Evolutionary conservation across 1,284 basidiomycete species (phyloP), one percentile per base, ranked within the genome.

Genomic region (Erythrobasidium hasegawianum): DNA sequence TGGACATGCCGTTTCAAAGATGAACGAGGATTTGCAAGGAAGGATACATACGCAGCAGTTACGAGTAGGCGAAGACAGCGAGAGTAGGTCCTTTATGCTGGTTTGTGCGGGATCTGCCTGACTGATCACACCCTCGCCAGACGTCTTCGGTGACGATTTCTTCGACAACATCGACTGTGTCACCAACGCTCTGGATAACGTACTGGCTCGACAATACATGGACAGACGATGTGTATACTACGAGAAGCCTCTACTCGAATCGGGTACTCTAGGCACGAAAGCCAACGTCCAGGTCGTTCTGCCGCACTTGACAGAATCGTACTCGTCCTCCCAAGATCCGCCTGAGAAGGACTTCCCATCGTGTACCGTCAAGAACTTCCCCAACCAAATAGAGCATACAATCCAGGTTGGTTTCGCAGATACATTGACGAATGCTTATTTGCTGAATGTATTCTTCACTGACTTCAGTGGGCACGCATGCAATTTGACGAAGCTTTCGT

Each of bases 351-450:
- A 95, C 76, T 88, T 94, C 14, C 91, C 97, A 10, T 91, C 91
- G 45, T 99, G 97, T 80, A 99, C 96, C 9, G 89, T 99, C 76
- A 98, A 97, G 81, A 97, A 93, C 80, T 99, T 99, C 85, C 96
- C 96, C 29, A 97, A 99, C 77, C 87, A 89, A 39, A 99, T 99
- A 73, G 88, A 93, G 73, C 96, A 99, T 80, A 97, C 95, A n/a
- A 98, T 99, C 71, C 90, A 95, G 81, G 88, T 88, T 7, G 72
- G 70, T 80, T 68, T 26, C 59, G 27, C 24, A n/a, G n/a, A n/a
- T n/a, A n/a, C n/a, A n/a, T n/a, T n/a, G n/a, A n/a, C n/a, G n/a
- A n/a, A n/a, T n/a, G n/a, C n/a, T n/a, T n/a, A n/a, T n/a, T n/a
- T n/a, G n/a, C n/a, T n/a, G n/a, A n/a, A n/a, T n/a, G n/a, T n/a